A percentile compares a stretch with the other conserved stretches of the same genome.
These are phyloP conservation scores for Lenzites betulinus DNA, from an alignment of 768 basidiomycete genomes.

Conservation along the genomic window DNA sequence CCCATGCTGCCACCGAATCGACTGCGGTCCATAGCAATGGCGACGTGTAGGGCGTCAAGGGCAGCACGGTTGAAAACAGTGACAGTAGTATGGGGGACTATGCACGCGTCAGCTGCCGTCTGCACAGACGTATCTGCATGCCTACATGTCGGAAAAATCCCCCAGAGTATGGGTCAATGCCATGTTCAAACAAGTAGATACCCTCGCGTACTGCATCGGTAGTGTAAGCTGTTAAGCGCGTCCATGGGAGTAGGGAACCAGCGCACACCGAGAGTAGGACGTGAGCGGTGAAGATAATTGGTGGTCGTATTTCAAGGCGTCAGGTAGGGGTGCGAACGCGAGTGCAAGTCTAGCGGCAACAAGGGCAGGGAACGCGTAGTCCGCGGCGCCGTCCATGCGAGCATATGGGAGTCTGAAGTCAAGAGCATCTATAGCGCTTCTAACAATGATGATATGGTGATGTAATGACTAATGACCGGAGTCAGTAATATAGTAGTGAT, in stretches of 20 bases:
- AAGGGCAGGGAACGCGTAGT: conserved; percentile 42
- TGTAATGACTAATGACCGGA: too few species aligned
- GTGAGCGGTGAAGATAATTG: conserved; percentile 83
- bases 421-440: not conserved
- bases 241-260: not conserved
- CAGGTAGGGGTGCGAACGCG: conserved; percentile 50
- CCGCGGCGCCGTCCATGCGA: conserved; percentile 24
- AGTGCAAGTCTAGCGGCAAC: conserved; percentile 54
- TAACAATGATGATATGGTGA: too few species aligned
- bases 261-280: conserved; percentile 74
- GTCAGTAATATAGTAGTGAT: too few species aligned
- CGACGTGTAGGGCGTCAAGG: conserved; percentile 47
- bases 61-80: conserved; percentile 71
- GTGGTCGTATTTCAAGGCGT: conserved; percentile 63
- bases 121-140: not conserved
- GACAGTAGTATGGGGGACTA: conserved; percentile 84
- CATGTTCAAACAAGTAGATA: conserved; percentile 74
- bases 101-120: not conserved
- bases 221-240: conserved; percentile 20
- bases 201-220: conserved; percentile 78
- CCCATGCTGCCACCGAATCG: conserved; percentile 70
- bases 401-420: not conserved
- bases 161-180: conserved; percentile 86
- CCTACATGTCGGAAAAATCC: conserved; percentile 85
- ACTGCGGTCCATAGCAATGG: conserved; percentile 69